Conservation (phyloP, 2,329 filamentous ascomycete genomes). For the Helicocarpus griseus region DNA sequence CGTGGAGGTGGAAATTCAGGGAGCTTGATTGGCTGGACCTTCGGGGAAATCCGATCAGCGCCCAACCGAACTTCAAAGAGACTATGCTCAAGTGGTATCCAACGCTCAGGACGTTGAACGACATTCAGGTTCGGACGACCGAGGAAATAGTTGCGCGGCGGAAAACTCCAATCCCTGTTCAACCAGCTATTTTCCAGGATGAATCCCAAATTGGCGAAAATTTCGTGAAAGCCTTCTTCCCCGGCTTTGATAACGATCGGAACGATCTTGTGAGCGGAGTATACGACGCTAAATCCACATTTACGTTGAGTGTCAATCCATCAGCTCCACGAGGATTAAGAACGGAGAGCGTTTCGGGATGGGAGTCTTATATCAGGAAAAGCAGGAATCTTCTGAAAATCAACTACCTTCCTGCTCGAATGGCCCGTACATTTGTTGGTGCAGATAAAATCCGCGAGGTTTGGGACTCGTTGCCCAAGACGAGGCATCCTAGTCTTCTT, state of each 20-base stretch:
- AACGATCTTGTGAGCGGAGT: slow-evolving; percentile 52
- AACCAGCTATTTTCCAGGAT: slow-evolving; percentile 62
- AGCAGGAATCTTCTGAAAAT: slow-evolving; percentile 71
- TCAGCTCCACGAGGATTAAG: slow-evolving; percentile 43
- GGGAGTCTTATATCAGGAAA: slow-evolving; percentile 65
- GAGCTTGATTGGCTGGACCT: slow-evolving; percentile 73
- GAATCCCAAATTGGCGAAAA: slow-evolving; percentile 63
- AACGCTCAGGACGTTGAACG: slow-evolving; percentile 67
- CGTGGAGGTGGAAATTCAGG: slow-evolving; percentile 71
- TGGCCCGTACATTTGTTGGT: slow-evolving; percentile 58
- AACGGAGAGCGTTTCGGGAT: slow-evolving; percentile 38
- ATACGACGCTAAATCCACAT: slow-evolving; percentile 67
- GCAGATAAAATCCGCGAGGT: slow-evolving; percentile 53
- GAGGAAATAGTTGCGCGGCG: slow-evolving; percentile 52
- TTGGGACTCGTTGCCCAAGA: slow-evolving; percentile 62
- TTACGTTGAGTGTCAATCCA: slow-evolving; percentile 66
- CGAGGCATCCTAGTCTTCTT: slow-evolving; percentile 63
- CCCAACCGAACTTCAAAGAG: slow-evolving; percentile 50
- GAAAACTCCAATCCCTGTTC: slow-evolving; percentile 52
- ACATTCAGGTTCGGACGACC: slow-evolving; percentile 60
- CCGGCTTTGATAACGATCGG: slow-evolving; percentile 63
- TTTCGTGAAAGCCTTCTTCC: slow-evolving; percentile 66
- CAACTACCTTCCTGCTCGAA: slow-evolving; percentile 48
- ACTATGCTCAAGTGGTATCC: slow-evolving; percentile 77
- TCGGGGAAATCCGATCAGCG: slow-evolving; percentile 63